Base-by-base conservation (phyloP, 2,329 filamentous ascomycete genomes). In the Arthrobotrys sphaeroides region DNA sequence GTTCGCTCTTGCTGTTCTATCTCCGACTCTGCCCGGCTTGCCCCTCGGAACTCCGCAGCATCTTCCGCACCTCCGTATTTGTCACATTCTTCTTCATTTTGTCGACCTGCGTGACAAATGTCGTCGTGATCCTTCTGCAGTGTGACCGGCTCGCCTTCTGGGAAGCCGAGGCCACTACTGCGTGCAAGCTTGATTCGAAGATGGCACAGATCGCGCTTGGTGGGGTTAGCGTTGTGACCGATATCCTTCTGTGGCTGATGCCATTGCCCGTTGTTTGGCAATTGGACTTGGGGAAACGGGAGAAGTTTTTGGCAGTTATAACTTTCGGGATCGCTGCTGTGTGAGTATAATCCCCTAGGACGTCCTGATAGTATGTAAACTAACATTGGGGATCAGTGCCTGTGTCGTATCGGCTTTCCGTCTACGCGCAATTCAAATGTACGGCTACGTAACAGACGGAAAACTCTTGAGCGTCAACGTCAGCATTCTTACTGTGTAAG, bases 301-400 rank as follows among this genome's bases (percentile, higher is more conserved):
- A 77, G 20, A 77, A 67, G 24, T 42, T 72, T 24, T 38, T 77
- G 26, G 73, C 73, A 40, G 67, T 72, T 18, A 28, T 77, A 1
- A 77, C 73, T 5, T 77, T 77, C 33, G 73, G 73, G 10, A 43
- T 77, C n/a, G 73, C 64, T 28, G 72, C 72, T 24, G 45, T 69
- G 72, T 75, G 49, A 62, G 72, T 69, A 43, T 16, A 12, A 13
- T 47, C 12, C 31, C 1, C 18, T 22, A n/a, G n/a, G n/a, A n/a
- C 20, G 3, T 3, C 16, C 16, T 9, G 18, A 20, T 28, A 22
- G 12, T 47, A 31, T 40, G 33, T 6, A 9, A 47, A 9, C 31
- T 60, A 40, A 69, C 38, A 26, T 36, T 13, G 7, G 7, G 12
- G 28, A 43, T 12, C 57, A 77, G 73, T n/a, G 73, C 67, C 2